Base-by-base conservation (phyloP, 768 basidiomycete genomes). In the Cyathus striatus region DNA sequence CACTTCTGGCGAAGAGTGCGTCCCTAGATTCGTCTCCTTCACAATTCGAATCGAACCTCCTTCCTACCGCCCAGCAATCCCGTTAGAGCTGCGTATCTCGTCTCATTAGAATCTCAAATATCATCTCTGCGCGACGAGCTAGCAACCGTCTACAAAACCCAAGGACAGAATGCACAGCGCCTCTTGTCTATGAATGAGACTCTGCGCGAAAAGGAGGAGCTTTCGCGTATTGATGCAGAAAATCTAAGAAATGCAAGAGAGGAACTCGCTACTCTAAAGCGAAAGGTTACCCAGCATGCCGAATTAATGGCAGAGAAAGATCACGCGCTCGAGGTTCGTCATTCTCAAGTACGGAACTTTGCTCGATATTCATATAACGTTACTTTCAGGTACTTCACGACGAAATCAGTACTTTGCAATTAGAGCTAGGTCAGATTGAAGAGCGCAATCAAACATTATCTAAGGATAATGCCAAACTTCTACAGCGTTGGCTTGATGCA, bases 401-500 rank as follows among this genome's bases (percentile, higher is more conserved):
- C 62, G 95, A 99, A 66, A 87, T 95, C 66, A 83, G 81, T 50
- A 91, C 95, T 1, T 75, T 93, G 35, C 86, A 90, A 45, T 76
- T 99, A 38, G 95, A 99, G 62, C 78, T 98, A 10, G 79, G 83
- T 34, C 90, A 95, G 55, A 82, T 95, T 20, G 86, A 90, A 43
- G 83, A 91, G 47, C 83, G 90, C 25, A 96, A 95, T 59, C 73
- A 81, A 55, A 83, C 72, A n/a, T 76, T 99, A 24, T 80, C 81
- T 39, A 86, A 85, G 54, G 95, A 99, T 62, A 99, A 99, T 54
- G 93, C 93, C 20, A 86, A 90, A 55, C 79, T 99, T 21, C 74
- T 98, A 1, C 92, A 96, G 60, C 85, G 95, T 14, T 99, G 96
- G 95, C 74, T 98, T 6, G 96, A 98, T 55, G 84, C 86, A 50